Conservation (phyloP, 2,329 filamentous ascomycete species). For the Paraconiothyrium brasiliense region DNA sequence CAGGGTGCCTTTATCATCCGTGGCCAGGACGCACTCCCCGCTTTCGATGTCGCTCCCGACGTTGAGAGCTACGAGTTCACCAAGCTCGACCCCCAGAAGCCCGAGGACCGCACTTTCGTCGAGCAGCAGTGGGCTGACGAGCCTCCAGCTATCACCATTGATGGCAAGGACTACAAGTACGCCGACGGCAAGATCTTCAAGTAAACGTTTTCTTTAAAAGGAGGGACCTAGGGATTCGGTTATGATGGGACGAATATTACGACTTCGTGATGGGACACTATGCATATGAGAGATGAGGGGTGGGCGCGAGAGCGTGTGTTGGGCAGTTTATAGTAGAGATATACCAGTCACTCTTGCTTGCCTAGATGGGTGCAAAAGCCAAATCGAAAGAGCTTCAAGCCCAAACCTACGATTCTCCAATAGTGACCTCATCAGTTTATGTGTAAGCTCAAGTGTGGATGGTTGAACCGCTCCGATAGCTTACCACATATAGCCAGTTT, state of each 20-base stretch:
- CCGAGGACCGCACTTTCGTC: slow-evolving; percentile 85
- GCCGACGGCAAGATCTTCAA: slow-evolving; percentile 99
- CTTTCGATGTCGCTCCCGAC: slow-evolving; percentile 97
- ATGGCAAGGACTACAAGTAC: slow-evolving; percentile 89
- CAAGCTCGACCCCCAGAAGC: slow-evolving; percentile 91
- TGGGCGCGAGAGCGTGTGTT: slow-evolving; percentile 23
- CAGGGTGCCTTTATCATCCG: slow-evolving; percentile 94
- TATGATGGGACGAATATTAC: slow-evolving; percentile 48
- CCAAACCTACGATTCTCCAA: slow-evolving; percentile 16
- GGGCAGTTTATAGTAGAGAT: slow-evolving; percentile 37
- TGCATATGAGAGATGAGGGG: slow-evolving; percentile 41
- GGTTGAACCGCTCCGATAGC: neutral
- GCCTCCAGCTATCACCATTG: slow-evolving; percentile 69
- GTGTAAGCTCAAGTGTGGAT: neutral
- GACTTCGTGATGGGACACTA: slow-evolving; percentile 38
- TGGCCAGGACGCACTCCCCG: slow-evolving; percentile 83
- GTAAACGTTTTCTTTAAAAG: slow-evolving; percentile 64
- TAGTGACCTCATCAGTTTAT: neutral
- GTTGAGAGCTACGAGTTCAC: slow-evolving; percentile 95
- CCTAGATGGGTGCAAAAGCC: slow-evolving; percentile 37
- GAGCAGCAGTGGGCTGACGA: slow-evolving; percentile 92
- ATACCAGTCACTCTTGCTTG: slow-evolving; percentile 34
- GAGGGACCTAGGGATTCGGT: slow-evolving; percentile 30
- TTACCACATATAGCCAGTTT: neutral
- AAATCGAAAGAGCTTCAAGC: slow-evolving; percentile 37